Conservation (phyloP, 768 basidiomycete species). For the Lactarius sanguifluus region DNA sequence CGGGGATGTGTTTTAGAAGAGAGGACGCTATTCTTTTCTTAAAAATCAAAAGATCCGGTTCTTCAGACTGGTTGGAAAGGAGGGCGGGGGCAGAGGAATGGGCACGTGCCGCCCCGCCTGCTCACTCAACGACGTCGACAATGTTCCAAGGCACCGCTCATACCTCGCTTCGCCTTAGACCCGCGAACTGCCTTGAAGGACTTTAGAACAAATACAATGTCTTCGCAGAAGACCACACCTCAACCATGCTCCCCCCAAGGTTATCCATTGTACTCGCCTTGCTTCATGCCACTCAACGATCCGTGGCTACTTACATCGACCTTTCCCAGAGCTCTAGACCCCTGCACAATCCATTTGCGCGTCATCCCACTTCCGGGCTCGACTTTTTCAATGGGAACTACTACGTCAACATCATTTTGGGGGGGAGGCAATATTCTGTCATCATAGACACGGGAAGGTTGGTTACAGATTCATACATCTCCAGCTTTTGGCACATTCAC, state of each 20-base stretch:
- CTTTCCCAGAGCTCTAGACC: not conserved
- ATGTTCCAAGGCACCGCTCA: too few species aligned
- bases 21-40: too few species aligned
- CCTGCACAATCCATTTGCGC: not conserved
- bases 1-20: too few species aligned
- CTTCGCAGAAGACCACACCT: not conserved
- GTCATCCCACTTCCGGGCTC: not conserved
- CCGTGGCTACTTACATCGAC: constrained; percentile 8
- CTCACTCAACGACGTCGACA: too few species aligned
- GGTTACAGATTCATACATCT: not conserved
- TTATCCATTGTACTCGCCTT: constrained; percentile 6
- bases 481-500: not conserved
- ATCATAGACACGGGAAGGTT: constrained; percentile 51
- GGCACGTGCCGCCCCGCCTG: too few species aligned
- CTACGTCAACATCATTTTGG: constrained; percentile 40
- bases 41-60: too few species aligned
- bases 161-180: too few species aligned
- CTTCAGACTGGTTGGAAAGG: too few species aligned
- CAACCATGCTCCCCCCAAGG: constrained; percentile 5
- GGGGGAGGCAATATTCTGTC: constrained; percentile 36
- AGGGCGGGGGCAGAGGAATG: too few species aligned
- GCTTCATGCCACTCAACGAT: not conserved
- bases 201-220: not conserved
- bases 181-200: not conserved
- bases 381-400: not conserved